These are phyloP conservation scores for Aureobasidium uvarum DNA, from an alignment of 2,329 filamentous ascomycete genomes.

Conservation along the genomic window DNA sequence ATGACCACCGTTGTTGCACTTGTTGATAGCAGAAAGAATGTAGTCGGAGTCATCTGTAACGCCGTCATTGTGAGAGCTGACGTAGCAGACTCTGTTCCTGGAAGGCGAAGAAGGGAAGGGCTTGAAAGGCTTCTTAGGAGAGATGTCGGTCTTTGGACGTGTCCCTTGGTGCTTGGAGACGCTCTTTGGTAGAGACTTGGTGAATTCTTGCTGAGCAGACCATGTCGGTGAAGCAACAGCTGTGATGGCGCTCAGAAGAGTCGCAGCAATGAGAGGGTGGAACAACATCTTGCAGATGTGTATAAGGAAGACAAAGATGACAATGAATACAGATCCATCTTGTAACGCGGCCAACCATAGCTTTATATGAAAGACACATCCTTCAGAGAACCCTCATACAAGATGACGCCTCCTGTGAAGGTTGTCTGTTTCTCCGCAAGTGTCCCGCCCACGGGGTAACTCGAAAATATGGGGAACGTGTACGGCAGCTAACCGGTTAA, in stretches of 20 bases:
- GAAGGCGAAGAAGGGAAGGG: slow-evolving; percentile 39
- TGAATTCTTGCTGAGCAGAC: slow-evolving; percentile 36
- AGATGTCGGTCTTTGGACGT: slow-evolving; percentile 39
- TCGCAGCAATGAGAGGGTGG: slow-evolving; percentile 16
- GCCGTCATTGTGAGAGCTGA: slow-evolving; percentile 41
- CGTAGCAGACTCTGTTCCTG: slow-evolving; percentile 42
- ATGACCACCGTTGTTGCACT: slow-evolving; percentile 63
- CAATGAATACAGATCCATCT: not conserved
- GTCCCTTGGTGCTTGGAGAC: slow-evolving; percentile 31
- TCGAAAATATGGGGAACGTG: slow-evolving; percentile 8
- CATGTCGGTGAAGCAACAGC: slow-evolving; percentile 33
- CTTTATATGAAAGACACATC: not conserved
- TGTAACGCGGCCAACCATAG: not conserved
- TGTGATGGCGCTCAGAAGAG: slow-evolving; percentile 30
- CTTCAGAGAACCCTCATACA: not conserved
- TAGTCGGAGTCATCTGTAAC: slow-evolving; percentile 51
- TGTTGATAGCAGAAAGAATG: slow-evolving; percentile 56
- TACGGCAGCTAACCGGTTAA: slow-evolving; percentile 14
- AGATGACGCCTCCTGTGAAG: slow-evolving; percentile 14
- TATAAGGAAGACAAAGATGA: not conserved
- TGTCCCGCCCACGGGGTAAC: slow-evolving; percentile 17
- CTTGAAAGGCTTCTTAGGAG: slow-evolving; percentile 40
- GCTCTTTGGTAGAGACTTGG: slow-evolving; percentile 29
- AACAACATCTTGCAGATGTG: slow-evolving; percentile 22
- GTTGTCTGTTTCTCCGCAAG: slow-evolving; percentile 22